Base-by-base conservation (phyloP, 75 land plant species). In the Gnetum montanum region DNA sequence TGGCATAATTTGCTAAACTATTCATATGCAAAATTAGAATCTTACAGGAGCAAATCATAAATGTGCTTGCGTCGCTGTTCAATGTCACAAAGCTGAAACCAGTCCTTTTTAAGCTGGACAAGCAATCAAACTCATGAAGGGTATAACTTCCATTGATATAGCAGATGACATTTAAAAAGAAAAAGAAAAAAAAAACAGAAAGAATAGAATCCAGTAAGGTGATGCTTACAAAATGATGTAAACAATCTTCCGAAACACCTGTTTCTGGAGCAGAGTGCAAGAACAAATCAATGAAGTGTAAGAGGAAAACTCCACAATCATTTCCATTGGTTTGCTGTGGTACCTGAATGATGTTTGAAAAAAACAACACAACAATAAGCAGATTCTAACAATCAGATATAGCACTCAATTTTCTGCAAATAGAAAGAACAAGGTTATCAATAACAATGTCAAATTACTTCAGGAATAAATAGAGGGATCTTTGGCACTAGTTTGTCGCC, bases 391-490 rank as follows among this genome's bases (percentile, higher is more conserved):
- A n/a, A n/a, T n/a, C n/a, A n/a, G n/a, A n/a, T n/a, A n/a, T n/a
- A n/a, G n/a, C n/a, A n/a, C n/a, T n/a, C n/a, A n/a, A n/a, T n/a
- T n/a, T n/a, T n/a, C n/a, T n/a, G n/a, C n/a, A n/a, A n/a, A n/a
- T n/a, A n/a, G n/a, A n/a, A n/a, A n/a, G n/a, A n/a, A n/a, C n/a
- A n/a, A n/a, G n/a, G n/a, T n/a, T n/a, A n/a, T n/a, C n/a, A n/a
- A n/a, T n/a, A n/a, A n/a, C 4, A 26, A 25, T n/a, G n/a, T n/a
- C n/a, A 41, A 19, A 4, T 38, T 44, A 80, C 83, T 71, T 80
- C 65, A 8, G 84, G 84, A 37, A 81, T 65, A 54, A 81, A 43
- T 1, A 76, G 43, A 43, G 84, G 84, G 51, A 81, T 76, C 46
- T 65, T 29, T 8, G 55, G 29, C 57, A 81, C 34, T 8, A 40